phyloP scores from a whole-genome alignment of 31 red algal genomes.

The Porphyra umbilicalis region DNA sequence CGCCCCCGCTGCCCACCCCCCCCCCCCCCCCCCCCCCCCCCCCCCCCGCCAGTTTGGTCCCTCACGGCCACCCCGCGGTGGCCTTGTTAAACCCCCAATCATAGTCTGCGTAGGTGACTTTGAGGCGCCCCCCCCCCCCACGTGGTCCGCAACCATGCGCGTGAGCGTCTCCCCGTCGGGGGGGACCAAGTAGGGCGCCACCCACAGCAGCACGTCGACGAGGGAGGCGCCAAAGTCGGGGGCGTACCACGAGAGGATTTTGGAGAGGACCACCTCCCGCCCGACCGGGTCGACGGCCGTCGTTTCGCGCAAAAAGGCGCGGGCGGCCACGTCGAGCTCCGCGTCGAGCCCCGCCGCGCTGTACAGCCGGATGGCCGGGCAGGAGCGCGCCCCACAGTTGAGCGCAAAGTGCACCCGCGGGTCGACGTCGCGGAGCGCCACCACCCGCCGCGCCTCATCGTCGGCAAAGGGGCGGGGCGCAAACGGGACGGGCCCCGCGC shows the following conservation, averaged over 20 bases:
- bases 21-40: too few relatives aligned
- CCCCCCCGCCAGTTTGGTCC: not conserved
- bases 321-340: conserved; percentile 40
- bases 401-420: conserved; percentile 86
- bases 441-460: conserved; percentile 35
- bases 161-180: conserved; percentile 10
- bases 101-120: conserved; percentile 50
- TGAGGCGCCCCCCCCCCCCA: conserved; percentile 11
- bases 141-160: conserved; percentile 24
- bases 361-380: conserved; percentile 78
- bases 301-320: conserved; percentile 41
- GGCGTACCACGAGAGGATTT: conserved; percentile 77
- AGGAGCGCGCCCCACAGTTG: conserved; percentile 83
- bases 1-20: too few relatives aligned
- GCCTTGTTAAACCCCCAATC: conserved; percentile 76
- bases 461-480: conserved; percentile 38
- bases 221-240: conserved; percentile 36
- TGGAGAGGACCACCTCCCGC: conserved; percentile 43
- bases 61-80: conserved; percentile 2
- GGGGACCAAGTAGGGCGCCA: conserved; percentile 14
- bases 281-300: conserved; percentile 26
- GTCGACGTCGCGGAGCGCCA: conserved; percentile 34
- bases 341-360: conserved; percentile 39
- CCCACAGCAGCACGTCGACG: conserved; percentile 32
- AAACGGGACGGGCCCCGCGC: conserved; percentile 54